Evolutionary conservation across 2,329 filamentous ascomycete genomes (phyloP).

Genomic region (Blastomyces parvus): DNA sequence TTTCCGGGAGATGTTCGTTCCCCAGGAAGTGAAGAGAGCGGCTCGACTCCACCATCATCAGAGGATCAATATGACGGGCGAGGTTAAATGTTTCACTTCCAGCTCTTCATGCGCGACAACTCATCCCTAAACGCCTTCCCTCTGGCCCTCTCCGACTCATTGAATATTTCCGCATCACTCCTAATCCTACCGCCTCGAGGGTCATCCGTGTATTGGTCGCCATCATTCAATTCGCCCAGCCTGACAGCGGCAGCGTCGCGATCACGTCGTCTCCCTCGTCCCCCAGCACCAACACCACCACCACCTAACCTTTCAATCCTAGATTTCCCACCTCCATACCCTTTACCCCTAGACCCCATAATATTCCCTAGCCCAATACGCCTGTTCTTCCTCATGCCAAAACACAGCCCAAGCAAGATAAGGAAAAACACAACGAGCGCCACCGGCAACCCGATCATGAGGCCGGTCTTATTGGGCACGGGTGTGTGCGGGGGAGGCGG

Average conservation of each 20-base stretch:
- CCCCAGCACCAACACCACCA: constrained; percentile 7
- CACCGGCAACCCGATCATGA: constrained; percentile 37
- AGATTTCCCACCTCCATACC: constrained; percentile 32
- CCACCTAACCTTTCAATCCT: constrained; percentile 28
- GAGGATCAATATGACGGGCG: too few species aligned
- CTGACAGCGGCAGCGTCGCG: constrained; percentile 17
- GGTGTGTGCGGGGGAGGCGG: constrained; percentile 24
- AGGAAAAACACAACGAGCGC: constrained; percentile 29
- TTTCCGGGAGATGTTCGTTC: too few species aligned
- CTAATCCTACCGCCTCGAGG: constrained; percentile 15
- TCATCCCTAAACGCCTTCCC: constrained; percentile 31
- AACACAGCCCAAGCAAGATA: constrained; percentile 30
- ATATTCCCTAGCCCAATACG: constrained; percentile 29
- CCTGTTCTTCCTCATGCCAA: constrained; percentile 35
- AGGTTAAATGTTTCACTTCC: constrained; percentile 17
- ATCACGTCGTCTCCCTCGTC: constrained; percentile 16
- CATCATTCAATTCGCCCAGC: constrained; percentile 24
- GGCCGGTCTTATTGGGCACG: constrained; percentile 26
- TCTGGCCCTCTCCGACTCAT: constrained; percentile 22
- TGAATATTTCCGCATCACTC: constrained; percentile 21
- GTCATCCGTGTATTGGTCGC: constrained; percentile 21
- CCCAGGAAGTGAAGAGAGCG: not conserved
- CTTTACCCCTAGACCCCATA: constrained; percentile 28
- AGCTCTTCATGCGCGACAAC: constrained; percentile 31
- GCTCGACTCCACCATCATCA: not conserved